Percentiles rank a stretch among this genome's conserved stretches.
phyloP scores from a whole-genome alignment of 306 rosid species.

The Acacia confusa region DNA sequence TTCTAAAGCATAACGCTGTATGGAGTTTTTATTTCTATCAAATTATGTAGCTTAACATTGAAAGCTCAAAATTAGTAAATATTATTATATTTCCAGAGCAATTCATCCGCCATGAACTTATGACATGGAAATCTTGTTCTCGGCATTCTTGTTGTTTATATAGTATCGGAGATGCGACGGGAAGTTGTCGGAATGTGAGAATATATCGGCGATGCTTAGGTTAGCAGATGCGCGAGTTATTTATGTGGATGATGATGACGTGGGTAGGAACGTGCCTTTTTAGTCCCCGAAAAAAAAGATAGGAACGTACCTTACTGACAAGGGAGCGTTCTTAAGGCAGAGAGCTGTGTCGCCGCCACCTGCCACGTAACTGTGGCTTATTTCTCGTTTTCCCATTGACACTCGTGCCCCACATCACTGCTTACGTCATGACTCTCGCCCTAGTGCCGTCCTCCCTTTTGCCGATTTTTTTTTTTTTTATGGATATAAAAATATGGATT shows the following conservation, averaged over 20 bases:
- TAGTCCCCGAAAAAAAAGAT: not conserved
- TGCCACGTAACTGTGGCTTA: constrained; percentile 24
- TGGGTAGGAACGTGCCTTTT: not conserved
- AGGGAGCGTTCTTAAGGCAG: not conserved
- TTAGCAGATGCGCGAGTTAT: not conserved
- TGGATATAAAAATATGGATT: too few relatives aligned
- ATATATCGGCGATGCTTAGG: not conserved
- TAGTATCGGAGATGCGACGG: not conserved
- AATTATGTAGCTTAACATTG: not conserved
- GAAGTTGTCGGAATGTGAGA: not conserved
- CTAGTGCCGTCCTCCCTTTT: not conserved
- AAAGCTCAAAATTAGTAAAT: constrained; percentile 20
- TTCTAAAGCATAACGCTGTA: constrained; percentile 16
- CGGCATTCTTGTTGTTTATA: not conserved
- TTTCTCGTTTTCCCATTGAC: not conserved
- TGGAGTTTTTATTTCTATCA: constrained; percentile 3
- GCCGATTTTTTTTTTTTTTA: not conserved
- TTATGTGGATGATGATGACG: constrained; percentile 1
- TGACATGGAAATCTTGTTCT: not conserved
- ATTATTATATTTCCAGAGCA: not conserved
- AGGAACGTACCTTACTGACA: not conserved
- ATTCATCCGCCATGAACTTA: not conserved
- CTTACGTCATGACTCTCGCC: not conserved
- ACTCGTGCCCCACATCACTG: not conserved
- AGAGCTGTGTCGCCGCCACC: constrained; percentile 27